A percentile compares a stretch with the other conserved stretches of the same genome.
Evolutionary conservation across 305 asterid genomes (phyloP).

Genomic region (Rubia balearica): DNA sequence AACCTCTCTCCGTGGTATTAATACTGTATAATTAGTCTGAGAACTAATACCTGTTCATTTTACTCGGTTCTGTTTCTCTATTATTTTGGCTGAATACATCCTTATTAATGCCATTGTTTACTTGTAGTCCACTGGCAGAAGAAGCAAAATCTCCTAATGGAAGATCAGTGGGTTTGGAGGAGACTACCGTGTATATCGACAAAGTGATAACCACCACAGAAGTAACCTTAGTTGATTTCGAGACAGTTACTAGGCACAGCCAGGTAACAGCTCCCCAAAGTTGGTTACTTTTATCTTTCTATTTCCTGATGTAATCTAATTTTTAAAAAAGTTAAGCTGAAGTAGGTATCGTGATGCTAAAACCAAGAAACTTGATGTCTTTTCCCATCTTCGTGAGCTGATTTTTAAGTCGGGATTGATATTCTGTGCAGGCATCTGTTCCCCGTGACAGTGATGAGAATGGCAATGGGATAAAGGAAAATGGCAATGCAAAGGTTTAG

Average conservation of each 20-base stretch:
- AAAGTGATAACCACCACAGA: slow-evolving; percentile 63
- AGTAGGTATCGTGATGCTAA: neutral
- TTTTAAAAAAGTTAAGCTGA: neutral
- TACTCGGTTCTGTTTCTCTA: neutral
- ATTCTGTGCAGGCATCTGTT: neutral
- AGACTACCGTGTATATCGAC: slow-evolving; percentile 58
- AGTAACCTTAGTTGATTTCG: slow-evolving; percentile 41
- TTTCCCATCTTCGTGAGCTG: neutral
- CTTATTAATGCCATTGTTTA: slow-evolving; percentile 2
- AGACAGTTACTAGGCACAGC: slow-evolving; percentile 29
- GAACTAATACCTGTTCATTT: slow-evolving; percentile 7
- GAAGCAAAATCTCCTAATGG: slow-evolving; percentile 24
- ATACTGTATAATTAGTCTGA: too few species aligned
- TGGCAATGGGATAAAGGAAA: neutral
- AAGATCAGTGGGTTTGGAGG: slow-evolving; percentile 34
- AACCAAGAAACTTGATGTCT: neutral
- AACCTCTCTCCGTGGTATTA: neutral
- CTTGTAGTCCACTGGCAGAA: slow-evolving; percentile 37
- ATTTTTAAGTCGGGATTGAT: neutral
- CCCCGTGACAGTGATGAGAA: neutral
- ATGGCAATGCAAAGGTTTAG: neutral
- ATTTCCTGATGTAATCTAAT: neutral
- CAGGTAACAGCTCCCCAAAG: slow-evolving; percentile 34
- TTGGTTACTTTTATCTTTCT: neutral
- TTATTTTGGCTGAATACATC: neutral